A percentile compares a stretch with the other conserved stretches of the same genome.
These are phyloP conservation scores for Suillus variegatus DNA, from an alignment of 768 basidiomycete species.

Conservation along the genomic window DNA sequence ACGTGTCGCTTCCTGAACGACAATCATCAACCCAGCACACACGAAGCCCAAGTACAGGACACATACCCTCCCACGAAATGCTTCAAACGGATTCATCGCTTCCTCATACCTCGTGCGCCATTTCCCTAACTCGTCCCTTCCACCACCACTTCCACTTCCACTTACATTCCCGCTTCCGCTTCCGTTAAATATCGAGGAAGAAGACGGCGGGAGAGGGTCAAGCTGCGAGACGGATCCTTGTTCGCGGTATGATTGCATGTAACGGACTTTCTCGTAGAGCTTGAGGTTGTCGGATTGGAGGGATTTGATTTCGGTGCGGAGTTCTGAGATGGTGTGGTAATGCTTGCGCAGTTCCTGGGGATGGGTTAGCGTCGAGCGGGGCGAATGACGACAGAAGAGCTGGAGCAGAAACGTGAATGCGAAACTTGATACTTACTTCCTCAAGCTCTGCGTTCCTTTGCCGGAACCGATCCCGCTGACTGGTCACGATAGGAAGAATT, in stretches of 20 bases:
- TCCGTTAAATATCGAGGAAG: constrained; percentile 31
- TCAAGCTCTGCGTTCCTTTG: constrained; percentile 97
- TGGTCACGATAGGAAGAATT: constrained; percentile 97
- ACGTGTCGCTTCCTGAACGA: constrained; percentile 83
- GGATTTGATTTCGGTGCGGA: constrained; percentile 89
- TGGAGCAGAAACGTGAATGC: background rate
- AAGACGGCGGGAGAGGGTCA: constrained; percentile 59
- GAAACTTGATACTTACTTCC: constrained; percentile 56
- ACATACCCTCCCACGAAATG: constrained; percentile 91
- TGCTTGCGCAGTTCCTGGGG: constrained; percentile 89
- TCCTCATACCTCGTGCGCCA: constrained; percentile 94
- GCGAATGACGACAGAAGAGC: constrained; percentile 4
- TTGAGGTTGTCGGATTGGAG: constrained; percentile 96
- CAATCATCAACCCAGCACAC: background rate
- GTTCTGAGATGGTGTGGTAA: constrained; percentile 90
- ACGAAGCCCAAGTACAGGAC: background rate
- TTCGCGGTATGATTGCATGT: constrained; percentile 96
- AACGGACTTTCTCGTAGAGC: constrained; percentile 97
- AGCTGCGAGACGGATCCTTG: constrained; percentile 66
- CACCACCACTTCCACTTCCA: constrained; percentile 38
- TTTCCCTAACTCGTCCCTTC: constrained; percentile 78
- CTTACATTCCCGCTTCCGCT: constrained; percentile 38
- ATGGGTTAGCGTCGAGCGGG: background rate
- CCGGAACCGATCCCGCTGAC: constrained; percentile 96
- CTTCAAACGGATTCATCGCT: constrained; percentile 98